A percentile compares a stretch with the other conserved stretches of the same genome.
phyloP scores from a whole-genome alignment of 2,329 filamentous ascomycete genomes.

The Diaporthe amygdali region DNA sequence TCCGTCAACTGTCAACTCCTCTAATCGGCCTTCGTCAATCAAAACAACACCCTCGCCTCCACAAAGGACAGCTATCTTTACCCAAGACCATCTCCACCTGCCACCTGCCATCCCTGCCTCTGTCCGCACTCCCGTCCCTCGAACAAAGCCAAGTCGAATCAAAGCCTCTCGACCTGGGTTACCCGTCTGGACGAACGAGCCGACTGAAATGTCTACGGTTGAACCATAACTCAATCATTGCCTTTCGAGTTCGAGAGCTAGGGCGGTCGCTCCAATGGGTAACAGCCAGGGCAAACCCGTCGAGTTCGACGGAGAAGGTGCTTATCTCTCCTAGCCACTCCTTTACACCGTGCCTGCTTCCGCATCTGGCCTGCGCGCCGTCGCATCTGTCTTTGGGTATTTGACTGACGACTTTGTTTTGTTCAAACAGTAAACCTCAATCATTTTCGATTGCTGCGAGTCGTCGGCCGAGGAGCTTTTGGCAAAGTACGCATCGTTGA shows the following conservation, averaged over 20 bases:
- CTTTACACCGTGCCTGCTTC: not conserved
- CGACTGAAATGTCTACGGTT: slow-evolving; percentile 19
- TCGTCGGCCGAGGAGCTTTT: slow-evolving; percentile 97
- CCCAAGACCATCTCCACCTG: slow-evolving; percentile 4
- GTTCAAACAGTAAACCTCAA: slow-evolving; percentile 81
- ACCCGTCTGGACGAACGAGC: slow-evolving; percentile 1
- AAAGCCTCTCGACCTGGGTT: slow-evolving; percentile 18
- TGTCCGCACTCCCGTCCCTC: not conserved
- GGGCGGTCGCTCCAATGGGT: slow-evolving; percentile 67
- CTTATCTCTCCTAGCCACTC: slow-evolving; percentile 37
- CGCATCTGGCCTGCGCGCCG: not conserved
- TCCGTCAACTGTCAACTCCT: not conserved
- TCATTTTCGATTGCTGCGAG: slow-evolving; percentile 92
- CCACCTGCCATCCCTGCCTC: not conserved
- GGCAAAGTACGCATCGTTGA: slow-evolving; percentile 99
- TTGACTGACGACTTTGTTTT: slow-evolving; percentile 22
- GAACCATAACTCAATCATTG: slow-evolving; percentile 15
- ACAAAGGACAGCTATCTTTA: slow-evolving; percentile 9
- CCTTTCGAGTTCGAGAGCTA: slow-evolving; percentile 22
- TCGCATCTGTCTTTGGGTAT: slow-evolving; percentile 22
- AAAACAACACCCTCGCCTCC: not conserved
- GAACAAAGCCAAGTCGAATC: slow-evolving; percentile 20
- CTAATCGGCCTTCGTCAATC: not conserved
- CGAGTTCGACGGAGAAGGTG: slow-evolving; percentile 92
- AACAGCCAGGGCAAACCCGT: slow-evolving; percentile 95